Conservation (phyloP, 352 stramenopile genomes). For the Globisporangium viniferum region DNA sequence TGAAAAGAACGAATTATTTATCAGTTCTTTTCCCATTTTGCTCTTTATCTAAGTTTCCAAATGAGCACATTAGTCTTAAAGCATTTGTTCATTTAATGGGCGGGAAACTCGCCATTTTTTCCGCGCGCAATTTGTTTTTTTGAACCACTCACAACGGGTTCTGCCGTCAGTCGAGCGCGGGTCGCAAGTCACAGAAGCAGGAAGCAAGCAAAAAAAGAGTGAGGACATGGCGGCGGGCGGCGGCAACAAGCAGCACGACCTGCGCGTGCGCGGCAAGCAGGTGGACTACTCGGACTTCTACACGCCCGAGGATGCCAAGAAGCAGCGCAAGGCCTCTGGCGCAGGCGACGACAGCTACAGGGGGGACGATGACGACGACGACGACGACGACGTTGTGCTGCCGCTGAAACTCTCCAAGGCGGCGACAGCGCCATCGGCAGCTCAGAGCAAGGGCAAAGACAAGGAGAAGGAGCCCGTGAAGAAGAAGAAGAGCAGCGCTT, state of each 20-base stretch:
- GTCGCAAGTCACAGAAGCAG: conserved; percentile 11
- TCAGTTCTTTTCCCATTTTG: neutral
- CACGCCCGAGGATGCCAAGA: conserved; percentile 14
- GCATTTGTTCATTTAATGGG: neutral
- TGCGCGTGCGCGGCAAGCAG: conserved; percentile 26
- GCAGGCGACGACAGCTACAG: conserved; percentile 27
- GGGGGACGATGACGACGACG: conserved; percentile 30
- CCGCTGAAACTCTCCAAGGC: conserved; percentile 15
- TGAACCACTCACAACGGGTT: conserved; percentile 10
- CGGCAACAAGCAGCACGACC: conserved; percentile 27
- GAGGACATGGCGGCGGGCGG: conserved; percentile 21
- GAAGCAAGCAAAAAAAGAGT: neutral
- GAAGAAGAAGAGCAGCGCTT: conserved; percentile 13
- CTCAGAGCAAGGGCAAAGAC: conserved; percentile 18
- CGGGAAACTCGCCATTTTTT: conserved; percentile 3
- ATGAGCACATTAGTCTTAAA: no score
- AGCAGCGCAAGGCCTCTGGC: conserved; percentile 21
- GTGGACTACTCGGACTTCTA: conserved; percentile 48
- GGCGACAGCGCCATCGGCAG: neutral
- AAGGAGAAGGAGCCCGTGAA: conserved; percentile 12
- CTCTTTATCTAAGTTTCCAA: no score
- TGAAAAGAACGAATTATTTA: conserved; percentile 22
- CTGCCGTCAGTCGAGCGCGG: conserved; percentile 13
- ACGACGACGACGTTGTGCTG: conserved; percentile 24
- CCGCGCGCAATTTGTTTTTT: conserved; percentile 9